Conservation (phyloP, 176 grass and related monocot genomes). For the Echinochloa phyllopogon region DNA sequence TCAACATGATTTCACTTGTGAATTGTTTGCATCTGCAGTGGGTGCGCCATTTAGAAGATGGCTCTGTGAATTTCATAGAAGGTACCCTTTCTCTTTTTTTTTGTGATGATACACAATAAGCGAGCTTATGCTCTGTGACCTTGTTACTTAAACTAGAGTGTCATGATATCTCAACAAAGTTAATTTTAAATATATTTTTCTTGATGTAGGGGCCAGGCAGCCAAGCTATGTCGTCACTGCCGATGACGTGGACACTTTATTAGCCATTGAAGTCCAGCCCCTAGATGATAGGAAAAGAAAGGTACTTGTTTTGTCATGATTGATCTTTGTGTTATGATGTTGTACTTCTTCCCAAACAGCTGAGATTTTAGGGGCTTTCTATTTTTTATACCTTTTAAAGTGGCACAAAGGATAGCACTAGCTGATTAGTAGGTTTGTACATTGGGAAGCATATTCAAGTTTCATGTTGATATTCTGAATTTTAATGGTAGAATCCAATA, state of each 20-base stretch:
- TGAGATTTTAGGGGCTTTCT: not conserved
- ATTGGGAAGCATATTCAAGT: not conserved
- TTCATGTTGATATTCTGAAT: not conserved
- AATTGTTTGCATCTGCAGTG: slow-evolving; percentile 62
- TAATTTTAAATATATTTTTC: slow-evolving; percentile 32
- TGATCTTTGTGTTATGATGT: slow-evolving; percentile 19
- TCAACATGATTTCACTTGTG: slow-evolving; percentile 20
- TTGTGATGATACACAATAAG: not conserved
- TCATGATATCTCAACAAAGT: slow-evolving; percentile 38
- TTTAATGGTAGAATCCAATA: not conserved
- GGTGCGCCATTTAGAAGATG: slow-evolving; percentile 93
- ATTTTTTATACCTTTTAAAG: slow-evolving; percentile 26
- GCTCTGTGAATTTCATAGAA: slow-evolving; percentile 90
- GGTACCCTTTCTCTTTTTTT: slow-evolving; percentile 51
- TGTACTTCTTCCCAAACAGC: not conserved
- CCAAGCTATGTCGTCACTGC: slow-evolving; percentile 90
- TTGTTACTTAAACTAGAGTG: slow-evolving; percentile 29
- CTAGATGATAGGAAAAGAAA: slow-evolving; percentile 95
- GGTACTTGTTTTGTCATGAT: slow-evolving; percentile 41
- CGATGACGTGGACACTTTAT: slow-evolving; percentile 86
- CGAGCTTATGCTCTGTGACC: slow-evolving; percentile 28
- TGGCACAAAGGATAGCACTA: slow-evolving; percentile 4
- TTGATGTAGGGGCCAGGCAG: slow-evolving; percentile 73
- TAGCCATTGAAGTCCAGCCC: slow-evolving; percentile 96
- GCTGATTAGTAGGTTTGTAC: not conserved